These are phyloP conservation scores for Elasticomyces elasticus DNA, from an alignment of 495 filamentous ascomycete genomes.

Conservation along the genomic window DNA sequence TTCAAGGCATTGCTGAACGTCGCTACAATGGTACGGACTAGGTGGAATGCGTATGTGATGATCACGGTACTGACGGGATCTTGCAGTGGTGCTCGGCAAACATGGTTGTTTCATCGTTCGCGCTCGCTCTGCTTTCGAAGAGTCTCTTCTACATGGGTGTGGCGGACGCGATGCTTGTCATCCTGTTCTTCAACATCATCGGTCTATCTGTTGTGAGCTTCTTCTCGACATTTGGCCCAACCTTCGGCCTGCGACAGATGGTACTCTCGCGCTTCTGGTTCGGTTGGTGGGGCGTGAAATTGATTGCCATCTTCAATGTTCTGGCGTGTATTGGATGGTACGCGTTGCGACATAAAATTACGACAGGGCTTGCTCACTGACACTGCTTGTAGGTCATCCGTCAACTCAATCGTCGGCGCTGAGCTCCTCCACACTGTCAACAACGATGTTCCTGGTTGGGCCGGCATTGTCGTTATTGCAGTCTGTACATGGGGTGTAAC, in stretches of 20 bases:
- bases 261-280: constrained; percentile 77
- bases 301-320: constrained; percentile 67
- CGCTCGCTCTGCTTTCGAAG: constrained; percentile 63
- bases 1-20: constrained; percentile 49
- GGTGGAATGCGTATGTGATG: constrained; percentile 14
- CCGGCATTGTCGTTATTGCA: constrained; percentile 69
- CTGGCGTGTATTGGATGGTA: constrained; percentile 66
- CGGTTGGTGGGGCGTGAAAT: constrained; percentile 60
- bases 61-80: neutral
- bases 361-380: neutral
- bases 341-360: neutral
- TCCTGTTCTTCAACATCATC: constrained; percentile 70
- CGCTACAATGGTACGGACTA: constrained; percentile 57
- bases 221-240: constrained; percentile 70
- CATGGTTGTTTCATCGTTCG: constrained; percentile 75
- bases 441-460: constrained; percentile 55
- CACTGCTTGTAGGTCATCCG: constrained; percentile 36
- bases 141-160: constrained; percentile 62
- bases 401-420: constrained; percentile 74
- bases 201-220: constrained; percentile 66
- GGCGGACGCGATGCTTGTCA: constrained; percentile 64
- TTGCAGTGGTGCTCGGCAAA: constrained; percentile 72
- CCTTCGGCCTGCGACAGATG: constrained; percentile 76
- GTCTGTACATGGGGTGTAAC: constrained; percentile 60
- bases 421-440: constrained; percentile 74